A percentile compares a stretch with the other conserved stretches of the same genome.
These are phyloP conservation scores for Vicia faba DNA, from an alignment of 306 rosid genomes.

Conservation along the genomic window DNA sequence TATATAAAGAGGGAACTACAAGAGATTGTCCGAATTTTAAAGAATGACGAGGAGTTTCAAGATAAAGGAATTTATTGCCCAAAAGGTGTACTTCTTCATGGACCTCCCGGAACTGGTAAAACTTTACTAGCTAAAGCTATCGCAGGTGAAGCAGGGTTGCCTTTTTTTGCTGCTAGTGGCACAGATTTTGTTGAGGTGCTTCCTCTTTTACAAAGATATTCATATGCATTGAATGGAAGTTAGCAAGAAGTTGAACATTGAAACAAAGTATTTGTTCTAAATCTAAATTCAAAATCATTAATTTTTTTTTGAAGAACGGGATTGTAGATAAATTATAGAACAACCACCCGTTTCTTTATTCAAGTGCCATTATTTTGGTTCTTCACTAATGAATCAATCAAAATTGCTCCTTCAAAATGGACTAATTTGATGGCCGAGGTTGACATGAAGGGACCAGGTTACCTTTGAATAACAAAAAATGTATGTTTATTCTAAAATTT, in stretches of 20 bases:
- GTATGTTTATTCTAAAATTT: slow-evolving; percentile 12
- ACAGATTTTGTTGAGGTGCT: slow-evolving; percentile 97
- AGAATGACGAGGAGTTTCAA: slow-evolving; percentile 90
- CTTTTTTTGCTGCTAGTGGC: slow-evolving; percentile 96
- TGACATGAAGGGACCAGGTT: background rate
- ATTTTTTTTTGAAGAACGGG: background rate
- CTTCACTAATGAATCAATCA: slow-evolving; percentile 15
- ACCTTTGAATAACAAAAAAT: slow-evolving; percentile 9
- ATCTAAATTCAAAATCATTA: slow-evolving; percentile 35
- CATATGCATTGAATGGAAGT: slow-evolving; percentile 33
- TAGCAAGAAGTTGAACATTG: slow-evolving; percentile 31
- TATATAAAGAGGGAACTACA: slow-evolving; percentile 94
- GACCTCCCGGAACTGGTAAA: slow-evolving; percentile 99
- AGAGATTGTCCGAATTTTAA: slow-evolving; percentile 91
- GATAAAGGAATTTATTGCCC: slow-evolving; percentile 96
- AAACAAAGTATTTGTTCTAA: slow-evolving; percentile 20
- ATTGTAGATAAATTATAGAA: slow-evolving; percentile 22
- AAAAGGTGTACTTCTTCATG: slow-evolving; percentile 96
- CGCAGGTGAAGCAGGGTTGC: slow-evolving; percentile 99
- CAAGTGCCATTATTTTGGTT: slow-evolving; percentile 16
- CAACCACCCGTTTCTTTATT: slow-evolving; percentile 4
- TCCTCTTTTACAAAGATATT: slow-evolving; percentile 38
- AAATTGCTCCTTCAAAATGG: slow-evolving; percentile 33
- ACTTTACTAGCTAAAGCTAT: slow-evolving; percentile 96
- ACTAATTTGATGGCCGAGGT: background rate